Evolutionary conservation across 1,284 basidiomycete species (phyloP).

Genomic region (Papiliotrema fonsecae): DNA sequence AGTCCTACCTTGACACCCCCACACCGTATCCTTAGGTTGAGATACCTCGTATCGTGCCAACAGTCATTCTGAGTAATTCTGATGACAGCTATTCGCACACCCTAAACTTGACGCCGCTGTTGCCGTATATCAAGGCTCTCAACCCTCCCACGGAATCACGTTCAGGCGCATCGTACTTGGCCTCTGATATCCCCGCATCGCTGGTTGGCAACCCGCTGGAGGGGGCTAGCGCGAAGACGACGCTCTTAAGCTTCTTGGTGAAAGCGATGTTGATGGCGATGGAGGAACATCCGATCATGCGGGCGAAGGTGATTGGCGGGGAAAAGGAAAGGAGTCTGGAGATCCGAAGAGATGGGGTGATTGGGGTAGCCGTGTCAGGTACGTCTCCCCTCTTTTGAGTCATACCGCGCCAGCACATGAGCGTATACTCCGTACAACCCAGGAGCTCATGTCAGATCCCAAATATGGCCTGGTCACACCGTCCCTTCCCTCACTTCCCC

Average conservation of each 20-base stretch:
- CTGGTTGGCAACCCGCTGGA: conserved; percentile 45
- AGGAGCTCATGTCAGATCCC: conserved; percentile 53
- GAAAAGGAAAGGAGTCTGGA: conserved; percentile 32
- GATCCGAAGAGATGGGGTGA: conserved; percentile 28
- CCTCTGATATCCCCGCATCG: conserved; percentile 54
- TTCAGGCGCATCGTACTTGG: conserved; percentile 44
- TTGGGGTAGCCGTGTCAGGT: conserved; percentile 43
- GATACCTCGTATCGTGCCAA: too few species aligned
- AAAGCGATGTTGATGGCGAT: conserved; percentile 78
- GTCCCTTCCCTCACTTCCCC: conserved; percentile 62
- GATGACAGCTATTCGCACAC: too few species aligned
- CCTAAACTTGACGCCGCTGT: too few species aligned
- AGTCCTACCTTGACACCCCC: conserved; percentile 15
- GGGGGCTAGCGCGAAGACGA: conserved; percentile 50
- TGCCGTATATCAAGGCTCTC: conserved; percentile 62
- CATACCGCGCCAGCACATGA: too few species aligned
- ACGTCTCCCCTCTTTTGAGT: conserved; percentile 5
- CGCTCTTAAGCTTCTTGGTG: conserved; percentile 77
- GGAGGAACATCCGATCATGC: conserved; percentile 55
- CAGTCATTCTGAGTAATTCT: too few species aligned
- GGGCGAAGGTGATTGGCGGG: conserved; percentile 25
- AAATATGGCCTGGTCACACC: conserved; percentile 79
- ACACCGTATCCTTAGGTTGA: too few species aligned
- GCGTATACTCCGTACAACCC: too few species aligned
- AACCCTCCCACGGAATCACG: conserved; percentile 56